Conservation (phyloP, 495 filamentous ascomycete genomes). For the Bathelium albidoporum region DNA sequence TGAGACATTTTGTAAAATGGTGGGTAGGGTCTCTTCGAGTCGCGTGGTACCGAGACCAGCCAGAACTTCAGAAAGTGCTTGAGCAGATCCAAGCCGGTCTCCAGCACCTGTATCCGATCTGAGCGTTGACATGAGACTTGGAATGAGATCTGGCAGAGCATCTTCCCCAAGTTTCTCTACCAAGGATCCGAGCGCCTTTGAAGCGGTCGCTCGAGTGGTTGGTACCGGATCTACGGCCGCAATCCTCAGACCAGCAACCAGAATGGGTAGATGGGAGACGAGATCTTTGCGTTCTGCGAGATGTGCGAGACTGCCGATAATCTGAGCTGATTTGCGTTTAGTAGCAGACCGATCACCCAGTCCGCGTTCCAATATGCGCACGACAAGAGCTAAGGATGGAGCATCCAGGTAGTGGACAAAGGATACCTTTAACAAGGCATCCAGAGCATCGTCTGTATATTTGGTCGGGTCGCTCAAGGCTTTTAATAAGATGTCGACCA, state of each 20-base stretch:
- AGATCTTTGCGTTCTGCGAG: conserved; percentile 94
- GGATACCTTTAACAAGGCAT: conserved; percentile 86
- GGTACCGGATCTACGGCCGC: conserved; percentile 94
- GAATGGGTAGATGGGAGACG: conserved; percentile 77
- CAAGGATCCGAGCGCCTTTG: conserved; percentile 86
- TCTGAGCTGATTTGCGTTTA: conserved; percentile 89
- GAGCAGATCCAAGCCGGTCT: conserved; percentile 88
- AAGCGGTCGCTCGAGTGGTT: conserved; percentile 91
- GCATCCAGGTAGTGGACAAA: conserved; percentile 96
- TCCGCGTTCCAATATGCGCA: conserved; percentile 88
- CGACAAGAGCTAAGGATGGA: conserved; percentile 86
- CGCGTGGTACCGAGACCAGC: conserved; percentile 85
- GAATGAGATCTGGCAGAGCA: conserved; percentile 91
- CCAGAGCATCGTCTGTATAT: conserved; percentile 89
- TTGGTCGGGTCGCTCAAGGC: conserved; percentile 96
- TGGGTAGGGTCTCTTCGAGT: conserved; percentile 90
- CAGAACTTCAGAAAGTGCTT: conserved; percentile 93
- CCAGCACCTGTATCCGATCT: conserved; percentile 95
- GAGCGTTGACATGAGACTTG: conserved; percentile 91
- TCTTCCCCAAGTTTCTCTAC: conserved; percentile 98
- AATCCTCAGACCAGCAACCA: conserved; percentile 79
- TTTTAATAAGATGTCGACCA: conserved; percentile 86
- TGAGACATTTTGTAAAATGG: conserved; percentile 89
- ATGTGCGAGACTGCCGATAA: conserved; percentile 94
- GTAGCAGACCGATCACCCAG: conserved; percentile 83